These are phyloP conservation scores for Bruguiera parviflora DNA, from an alignment of 345 rosid genomes.

Conservation along the genomic window DNA sequence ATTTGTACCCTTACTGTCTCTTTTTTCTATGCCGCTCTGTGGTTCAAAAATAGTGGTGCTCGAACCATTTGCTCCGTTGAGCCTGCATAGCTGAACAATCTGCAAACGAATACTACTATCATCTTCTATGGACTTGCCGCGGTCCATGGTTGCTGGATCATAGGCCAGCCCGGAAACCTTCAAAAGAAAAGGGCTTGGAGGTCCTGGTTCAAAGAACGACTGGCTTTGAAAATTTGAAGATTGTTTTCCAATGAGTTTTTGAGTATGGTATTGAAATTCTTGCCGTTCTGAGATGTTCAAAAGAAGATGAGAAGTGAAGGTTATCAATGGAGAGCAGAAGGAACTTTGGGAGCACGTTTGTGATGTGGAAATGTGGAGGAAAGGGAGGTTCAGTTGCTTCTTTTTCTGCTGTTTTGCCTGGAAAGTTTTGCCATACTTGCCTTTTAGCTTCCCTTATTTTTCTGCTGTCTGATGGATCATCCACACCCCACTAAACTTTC, in stretches of 20 bases:
- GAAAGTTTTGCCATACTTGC: conserved; percentile 3
- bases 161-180: neutral
- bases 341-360: conserved; percentile 39
- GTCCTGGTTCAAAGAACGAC: neutral
- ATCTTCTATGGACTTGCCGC: conserved; percentile 29
- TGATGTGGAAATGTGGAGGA: conserved; percentile 35
- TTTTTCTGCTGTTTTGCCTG: conserved; percentile 24
- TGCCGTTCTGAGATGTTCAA: neutral
- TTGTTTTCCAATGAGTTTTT: neutral
- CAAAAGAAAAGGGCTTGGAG: neutral
- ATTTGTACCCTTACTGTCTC: conserved; percentile 45
- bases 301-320: neutral
- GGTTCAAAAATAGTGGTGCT: conserved; percentile 55
- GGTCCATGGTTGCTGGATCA: conserved; percentile 27
- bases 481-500: conserved; percentile 11
- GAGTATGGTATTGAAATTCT: neutral
- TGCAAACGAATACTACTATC: conserved; percentile 47
- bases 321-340: conserved; percentile 10
- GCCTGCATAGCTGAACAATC: conserved; percentile 43
- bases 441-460: neutral
- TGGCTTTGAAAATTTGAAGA: neutral
- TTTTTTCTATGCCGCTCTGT: conserved; percentile 39
- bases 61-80: conserved; percentile 49
- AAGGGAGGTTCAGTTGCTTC: conserved; percentile 34
- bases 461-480: conserved; percentile 11